Evolutionary conservation across 1,284 basidiomycete genomes (phyloP).

Genomic region (Sporisorium iseilematis-ciliati): DNA sequence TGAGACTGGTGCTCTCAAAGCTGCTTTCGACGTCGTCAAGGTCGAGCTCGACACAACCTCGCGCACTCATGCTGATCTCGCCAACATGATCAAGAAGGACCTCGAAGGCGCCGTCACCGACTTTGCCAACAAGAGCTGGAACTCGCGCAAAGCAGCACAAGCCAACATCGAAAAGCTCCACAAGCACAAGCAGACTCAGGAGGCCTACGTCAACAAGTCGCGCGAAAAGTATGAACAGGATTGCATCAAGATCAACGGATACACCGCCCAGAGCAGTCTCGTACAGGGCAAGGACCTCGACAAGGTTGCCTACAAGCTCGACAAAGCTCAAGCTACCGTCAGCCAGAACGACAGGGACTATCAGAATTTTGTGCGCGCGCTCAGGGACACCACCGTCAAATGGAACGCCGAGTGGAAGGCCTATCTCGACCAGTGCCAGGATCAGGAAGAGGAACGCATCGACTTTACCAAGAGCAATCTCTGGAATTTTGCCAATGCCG

Average conservation of each 20-base stretch:
- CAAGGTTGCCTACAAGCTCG: conserved; percentile 86
- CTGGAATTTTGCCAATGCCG: conserved; percentile 95
- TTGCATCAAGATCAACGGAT: conserved; percentile 93
- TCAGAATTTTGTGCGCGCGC: conserved; percentile 82
- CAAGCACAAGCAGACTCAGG: conserved; percentile 69
- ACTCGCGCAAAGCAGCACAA: conserved; percentile 57
- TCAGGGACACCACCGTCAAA: conserved; percentile 83
- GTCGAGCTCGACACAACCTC: conserved; percentile 87
- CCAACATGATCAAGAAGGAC: conserved; percentile 81
- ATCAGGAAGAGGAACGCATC: conserved; percentile 92
- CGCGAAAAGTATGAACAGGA: conserved; percentile 94
- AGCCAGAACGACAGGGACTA: conserved; percentile 83
- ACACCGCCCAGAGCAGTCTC: conserved; percentile 90
- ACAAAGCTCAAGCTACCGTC: conserved; percentile 89
- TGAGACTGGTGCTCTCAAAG: conserved; percentile 90
- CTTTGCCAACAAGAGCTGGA: conserved; percentile 58
- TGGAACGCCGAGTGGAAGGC: conserved; percentile 95
- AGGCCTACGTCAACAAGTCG: conserved; percentile 73
- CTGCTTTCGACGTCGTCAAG: conserved; percentile 81
- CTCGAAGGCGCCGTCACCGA: conserved; percentile 75
- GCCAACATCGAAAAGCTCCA: conserved; percentile 64
- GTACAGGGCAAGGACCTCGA: conserved; percentile 95
- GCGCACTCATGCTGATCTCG: conserved; percentile 77
- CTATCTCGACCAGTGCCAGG: conserved; percentile 80
- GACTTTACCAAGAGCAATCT: conserved; percentile 94